These are phyloP conservation scores for Syncephalastrum sp. DNA, from an alignment of 371 early-diverging fungal genomes.

Conservation along the genomic window DNA sequence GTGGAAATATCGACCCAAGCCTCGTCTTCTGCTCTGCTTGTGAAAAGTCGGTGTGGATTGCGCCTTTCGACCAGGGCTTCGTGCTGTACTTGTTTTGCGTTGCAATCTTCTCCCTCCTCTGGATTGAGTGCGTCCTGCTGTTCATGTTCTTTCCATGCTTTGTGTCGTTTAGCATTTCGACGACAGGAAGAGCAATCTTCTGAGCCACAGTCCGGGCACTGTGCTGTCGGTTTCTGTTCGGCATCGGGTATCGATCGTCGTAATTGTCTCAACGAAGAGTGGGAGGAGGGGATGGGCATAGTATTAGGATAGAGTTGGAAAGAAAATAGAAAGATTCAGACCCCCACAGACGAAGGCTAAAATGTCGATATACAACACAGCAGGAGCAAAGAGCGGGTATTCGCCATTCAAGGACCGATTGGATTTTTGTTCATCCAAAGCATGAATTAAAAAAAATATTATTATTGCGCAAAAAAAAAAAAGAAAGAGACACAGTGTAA, in stretches of 20 bases:
- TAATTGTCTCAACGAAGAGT: neutral
- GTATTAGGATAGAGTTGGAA: neutral
- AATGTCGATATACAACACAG: too few relatives aligned
- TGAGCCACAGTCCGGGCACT: constrained; percentile 4
- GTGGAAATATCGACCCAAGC: constrained; percentile 28
- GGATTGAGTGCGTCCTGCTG: constrained; percentile 4
- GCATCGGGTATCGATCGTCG: constrained; percentile 1
- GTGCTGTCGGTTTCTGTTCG: constrained; percentile 3
- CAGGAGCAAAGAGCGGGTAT: too few relatives aligned
- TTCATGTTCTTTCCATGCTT: neutral
- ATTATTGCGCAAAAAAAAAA: too few relatives aligned
- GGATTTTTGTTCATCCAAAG: too few relatives aligned
- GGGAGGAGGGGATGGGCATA: neutral
- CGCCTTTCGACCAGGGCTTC: neutral
- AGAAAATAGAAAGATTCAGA: too few relatives aligned
- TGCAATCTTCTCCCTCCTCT: neutral
- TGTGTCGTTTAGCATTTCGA: constrained; percentile 4
- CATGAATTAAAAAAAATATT: too few relatives aligned
- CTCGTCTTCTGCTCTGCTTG: constrained; percentile 22
- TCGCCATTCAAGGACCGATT: too few relatives aligned
- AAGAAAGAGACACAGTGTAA: too few relatives aligned
- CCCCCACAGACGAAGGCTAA: too few relatives aligned
- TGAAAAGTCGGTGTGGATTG: constrained; percentile 8
- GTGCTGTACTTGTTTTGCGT: neutral
- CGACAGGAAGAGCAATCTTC: neutral